Conservation (phyloP, 1,284 basidiomycete species). For the Irpex sp. region DNA sequence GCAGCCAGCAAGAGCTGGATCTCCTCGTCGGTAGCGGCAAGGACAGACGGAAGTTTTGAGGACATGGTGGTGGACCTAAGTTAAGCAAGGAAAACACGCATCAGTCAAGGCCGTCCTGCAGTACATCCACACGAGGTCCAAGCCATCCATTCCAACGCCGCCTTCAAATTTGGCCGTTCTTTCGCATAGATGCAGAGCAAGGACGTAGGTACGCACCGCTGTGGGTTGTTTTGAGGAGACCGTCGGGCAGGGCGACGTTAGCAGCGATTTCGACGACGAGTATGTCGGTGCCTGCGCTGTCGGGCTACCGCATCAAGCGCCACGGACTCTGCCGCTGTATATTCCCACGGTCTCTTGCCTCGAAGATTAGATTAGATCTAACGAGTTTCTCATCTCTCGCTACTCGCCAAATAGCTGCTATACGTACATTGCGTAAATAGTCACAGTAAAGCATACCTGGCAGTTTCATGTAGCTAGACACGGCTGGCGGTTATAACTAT, state of each 20-base stretch:
- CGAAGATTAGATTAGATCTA: not conserved
- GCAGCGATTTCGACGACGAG: constrained; percentile 28
- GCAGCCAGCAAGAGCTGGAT: constrained; percentile 94
- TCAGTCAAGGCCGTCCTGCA: constrained; percentile 10
- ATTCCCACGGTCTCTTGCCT: constrained; percentile 10
- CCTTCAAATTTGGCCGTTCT: constrained; percentile 25
- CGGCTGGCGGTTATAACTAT: too few relatives aligned
- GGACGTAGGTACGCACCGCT: constrained; percentile 28
- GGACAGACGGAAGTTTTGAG: constrained; percentile 90
- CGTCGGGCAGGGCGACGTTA: constrained; percentile 31
- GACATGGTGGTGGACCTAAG: constrained; percentile 45
- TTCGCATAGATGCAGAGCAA: constrained; percentile 17
- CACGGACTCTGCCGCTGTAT: constrained; percentile 13
- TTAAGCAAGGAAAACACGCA: constrained; percentile 11
- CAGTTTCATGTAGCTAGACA: too few relatives aligned
- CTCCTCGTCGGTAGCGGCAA: constrained; percentile 96
- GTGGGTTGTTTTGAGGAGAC: constrained; percentile 29
- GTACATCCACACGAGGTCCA: constrained; percentile 28
- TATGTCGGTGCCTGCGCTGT: constrained; percentile 18
- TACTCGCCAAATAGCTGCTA: too few relatives aligned
- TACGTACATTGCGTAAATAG: too few relatives aligned
- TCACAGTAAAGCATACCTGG: too few relatives aligned
- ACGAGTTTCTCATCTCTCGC: not conserved
- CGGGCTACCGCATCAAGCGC: not conserved
- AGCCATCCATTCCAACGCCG: constrained; percentile 28